These are phyloP conservation scores for Lenzites betulinus DNA, from an alignment of 768 basidiomycete genomes.

Conservation along the genomic window DNA sequence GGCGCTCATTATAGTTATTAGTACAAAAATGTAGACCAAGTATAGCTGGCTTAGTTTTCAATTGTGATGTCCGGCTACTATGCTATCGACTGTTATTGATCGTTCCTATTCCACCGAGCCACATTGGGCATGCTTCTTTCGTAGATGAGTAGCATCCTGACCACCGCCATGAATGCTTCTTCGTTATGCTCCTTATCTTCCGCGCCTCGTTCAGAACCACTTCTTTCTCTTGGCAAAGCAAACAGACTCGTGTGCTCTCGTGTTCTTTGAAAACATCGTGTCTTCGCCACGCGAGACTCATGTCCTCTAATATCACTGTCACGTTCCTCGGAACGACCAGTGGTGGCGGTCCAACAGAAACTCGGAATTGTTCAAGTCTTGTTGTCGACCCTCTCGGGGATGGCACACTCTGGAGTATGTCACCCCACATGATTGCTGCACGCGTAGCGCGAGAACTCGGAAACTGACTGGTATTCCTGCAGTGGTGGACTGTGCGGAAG, in stretches of 20 bases:
- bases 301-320: conserved; percentile 48
- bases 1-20: too few species aligned
- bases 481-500: conserved; percentile 89
- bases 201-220: too few species aligned
- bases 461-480: conserved; percentile 3
- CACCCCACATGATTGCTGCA: not conserved
- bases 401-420: conserved; percentile 68
- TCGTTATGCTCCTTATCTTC: not conserved
- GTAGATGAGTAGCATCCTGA: not conserved
- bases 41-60: too few species aligned
- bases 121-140: too few species aligned
- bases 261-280: too few species aligned
- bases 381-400: conserved; percentile 58
- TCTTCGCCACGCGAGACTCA: not conserved
- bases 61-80: too few species aligned
- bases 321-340: conserved; percentile 78
- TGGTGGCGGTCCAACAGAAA: conserved; percentile 72
- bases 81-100: not conserved
- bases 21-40: too few species aligned
- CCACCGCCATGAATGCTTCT: not conserved
- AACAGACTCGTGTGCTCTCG: too few species aligned
- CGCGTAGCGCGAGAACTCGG: not conserved
- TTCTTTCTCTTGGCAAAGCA: too few species aligned
- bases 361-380: conserved; percentile 78
- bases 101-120: too few species aligned